Percentiles rank a stretch among this genome's conserved stretches.
phyloP scores from a whole-genome alignment of 2,329 filamentous ascomycete species.

The Ophiognomonia clavigignenti-juglandacearum region DNA sequence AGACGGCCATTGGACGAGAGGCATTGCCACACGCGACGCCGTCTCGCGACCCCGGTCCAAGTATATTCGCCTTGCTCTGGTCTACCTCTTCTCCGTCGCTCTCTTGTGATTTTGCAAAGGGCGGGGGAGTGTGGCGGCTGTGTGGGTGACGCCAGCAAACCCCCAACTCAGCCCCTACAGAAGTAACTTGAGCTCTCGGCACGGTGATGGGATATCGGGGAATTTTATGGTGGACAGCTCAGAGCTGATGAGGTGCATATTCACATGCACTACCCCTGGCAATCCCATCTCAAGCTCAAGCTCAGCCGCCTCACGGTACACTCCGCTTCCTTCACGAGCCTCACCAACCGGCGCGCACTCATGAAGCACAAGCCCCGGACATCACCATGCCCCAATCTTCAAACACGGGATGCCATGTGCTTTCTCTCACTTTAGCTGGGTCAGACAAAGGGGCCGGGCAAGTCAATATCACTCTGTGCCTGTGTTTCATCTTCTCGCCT shows the following conservation, averaged over 20 bases:
- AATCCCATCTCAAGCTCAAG: slow-evolving; percentile 9
- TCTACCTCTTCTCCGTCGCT: slow-evolving; percentile 1
- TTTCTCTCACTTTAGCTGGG: not conserved
- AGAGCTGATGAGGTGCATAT: not conserved
- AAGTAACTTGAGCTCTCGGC: slow-evolving; percentile 2
- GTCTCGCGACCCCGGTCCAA: not conserved
- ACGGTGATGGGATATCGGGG: slow-evolving; percentile 8
- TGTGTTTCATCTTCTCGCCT: slow-evolving; percentile 9
- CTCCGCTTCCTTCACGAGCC: not conserved
- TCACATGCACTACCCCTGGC: slow-evolving; percentile 9
- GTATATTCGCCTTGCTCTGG: not conserved
- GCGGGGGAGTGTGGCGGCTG: not conserved
- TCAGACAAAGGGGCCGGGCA: not conserved
- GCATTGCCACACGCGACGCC: slow-evolving; percentile 7
- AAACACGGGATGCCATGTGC: slow-evolving; percentile 1
- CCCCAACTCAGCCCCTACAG: too few relatives aligned
- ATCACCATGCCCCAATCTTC: not conserved
- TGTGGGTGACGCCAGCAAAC: too few relatives aligned
- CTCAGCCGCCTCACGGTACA: slow-evolving; percentile 7
- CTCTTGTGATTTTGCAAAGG: not conserved
- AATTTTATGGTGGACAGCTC: not conserved
- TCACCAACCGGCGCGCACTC: not conserved
- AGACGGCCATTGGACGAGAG: slow-evolving; percentile 7
- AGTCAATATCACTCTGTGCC: slow-evolving; percentile 2
- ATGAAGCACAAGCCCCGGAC: too few relatives aligned